Evolutionary conservation across 2,329 filamentous ascomycete genomes (phyloP), one percentile per base, ranked within the genome.

Genomic region (Dichotomopilus funicola): DNA sequence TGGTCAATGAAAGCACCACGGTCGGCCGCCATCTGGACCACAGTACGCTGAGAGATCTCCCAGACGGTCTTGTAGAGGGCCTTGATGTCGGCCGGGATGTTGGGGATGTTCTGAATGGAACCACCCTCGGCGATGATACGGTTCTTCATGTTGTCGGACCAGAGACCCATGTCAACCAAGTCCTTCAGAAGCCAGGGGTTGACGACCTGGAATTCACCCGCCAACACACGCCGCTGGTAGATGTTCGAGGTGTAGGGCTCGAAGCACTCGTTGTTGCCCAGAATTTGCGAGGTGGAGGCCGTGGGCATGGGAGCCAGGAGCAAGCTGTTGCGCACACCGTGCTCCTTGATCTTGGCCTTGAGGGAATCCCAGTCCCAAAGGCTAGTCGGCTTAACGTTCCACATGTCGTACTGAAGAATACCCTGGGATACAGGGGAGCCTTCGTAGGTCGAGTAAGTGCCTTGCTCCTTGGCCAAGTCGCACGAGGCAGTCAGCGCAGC

Each of bases 81-180:
- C 79, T 99, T 99, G 79, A 95, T 88, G 65, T 99, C 94, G 36
- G 88, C 83, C 11, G 94, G 92, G 61, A 99, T 96, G 75, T 95
- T 97, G 69, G 92, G 89, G 61, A 99, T 92, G 73, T 94, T 92
- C 74, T 97, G 94, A 54, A 99, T 88, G 19, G 92, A 97, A 63
- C 94, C 94, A 64, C 89, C 89, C 60, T 96, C 92, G 56, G 94
- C 88, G 68, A 99, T 99, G 80, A 99, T 99, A 66, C 94, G 91
- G 80, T 99, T 99, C 86, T 99, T 99, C 94, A 99, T 99, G 77
- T 91, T 90, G 75, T 99, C 92, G 48, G 92, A 96, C 94, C 94
- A 99, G 45, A 99, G 81, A 59, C 94, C 94, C 78, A 96, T 89
- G 69, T 99, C 94, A 64, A 99, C 94, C 35, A 99, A 85, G 67